Evolutionary conservation across 306 rosid species (phyloP).

Genomic region (Prunus fruticosa): DNA sequence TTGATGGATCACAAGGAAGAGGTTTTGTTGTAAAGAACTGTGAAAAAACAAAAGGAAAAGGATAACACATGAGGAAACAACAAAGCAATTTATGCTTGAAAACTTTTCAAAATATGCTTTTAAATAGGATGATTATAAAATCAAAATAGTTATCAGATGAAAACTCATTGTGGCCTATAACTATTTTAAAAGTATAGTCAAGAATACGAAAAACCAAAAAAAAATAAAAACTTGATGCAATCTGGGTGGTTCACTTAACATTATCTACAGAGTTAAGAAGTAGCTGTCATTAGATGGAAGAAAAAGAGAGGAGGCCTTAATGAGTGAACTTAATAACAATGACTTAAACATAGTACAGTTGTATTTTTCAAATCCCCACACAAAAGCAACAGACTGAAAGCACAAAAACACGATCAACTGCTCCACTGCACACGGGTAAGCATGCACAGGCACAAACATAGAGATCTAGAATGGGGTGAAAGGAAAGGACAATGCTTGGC

Average conservation of each 20-base stretch:
- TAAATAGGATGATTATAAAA: not conserved
- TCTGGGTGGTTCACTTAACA: not conserved
- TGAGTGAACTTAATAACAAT: not conserved
- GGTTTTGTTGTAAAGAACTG: constrained; percentile 90
- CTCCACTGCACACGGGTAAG: not conserved
- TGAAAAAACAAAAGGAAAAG: constrained; percentile 16
- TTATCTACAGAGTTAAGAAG: not conserved
- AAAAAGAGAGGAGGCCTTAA: not conserved
- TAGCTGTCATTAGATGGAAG: not conserved
- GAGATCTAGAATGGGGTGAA: not conserved
- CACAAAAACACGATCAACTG: not conserved
- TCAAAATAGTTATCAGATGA: not conserved
- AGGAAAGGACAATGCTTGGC: not conserved
- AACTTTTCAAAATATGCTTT: not conserved
- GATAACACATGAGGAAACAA: constrained; percentile 7
- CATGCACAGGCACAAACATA: not conserved
- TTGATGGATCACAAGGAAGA: constrained; percentile 93
- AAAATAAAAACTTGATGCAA: not conserved
- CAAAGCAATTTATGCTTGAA: not conserved
- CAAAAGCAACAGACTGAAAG: not conserved
- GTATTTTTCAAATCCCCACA: not conserved
- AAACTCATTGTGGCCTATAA: not conserved
- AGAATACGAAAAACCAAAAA: not conserved
- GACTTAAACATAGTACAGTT: not conserved
- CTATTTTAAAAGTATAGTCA: not conserved